These are phyloP conservation scores for Prunus kanzakura DNA, from an alignment of 306 rosid species.

Conservation along the genomic window DNA sequence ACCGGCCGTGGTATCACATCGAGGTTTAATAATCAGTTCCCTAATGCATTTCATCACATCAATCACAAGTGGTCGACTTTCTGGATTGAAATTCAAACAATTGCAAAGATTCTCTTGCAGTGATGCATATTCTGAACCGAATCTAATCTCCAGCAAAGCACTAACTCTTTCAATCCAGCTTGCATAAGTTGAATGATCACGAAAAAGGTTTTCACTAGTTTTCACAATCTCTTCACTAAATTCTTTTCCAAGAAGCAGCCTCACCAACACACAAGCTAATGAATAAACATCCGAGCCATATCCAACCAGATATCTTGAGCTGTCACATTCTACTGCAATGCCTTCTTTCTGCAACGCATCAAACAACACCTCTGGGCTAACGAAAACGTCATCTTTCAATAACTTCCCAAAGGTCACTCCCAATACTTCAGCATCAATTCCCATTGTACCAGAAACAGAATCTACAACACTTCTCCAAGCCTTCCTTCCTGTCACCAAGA, in stretches of 20 bases:
- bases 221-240: constrained; percentile 33
- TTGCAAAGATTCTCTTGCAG: constrained; percentile 47
- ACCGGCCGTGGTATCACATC: constrained; percentile 41
- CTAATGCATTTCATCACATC: constrained; percentile 64
- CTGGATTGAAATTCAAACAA: constrained; percentile 60
- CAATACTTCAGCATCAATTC: constrained; percentile 18
- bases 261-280: constrained; percentile 55
- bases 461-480: constrained; percentile 27
- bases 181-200: constrained; percentile 36
- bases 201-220: constrained; percentile 27
- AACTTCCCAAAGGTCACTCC: constrained; percentile 29
- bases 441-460: constrained; percentile 23
- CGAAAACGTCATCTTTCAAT: constrained; percentile 31
- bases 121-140: constrained; percentile 49
- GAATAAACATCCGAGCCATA: constrained; percentile 75
- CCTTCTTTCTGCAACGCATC: constrained; percentile 47
- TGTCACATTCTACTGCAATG: constrained; percentile 30
- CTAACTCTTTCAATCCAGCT: constrained; percentile 58
- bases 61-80: constrained; percentile 49
- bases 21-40: constrained; percentile 50
- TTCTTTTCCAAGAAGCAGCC: constrained; percentile 51
- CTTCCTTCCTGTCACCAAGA: constrained; percentile 54
- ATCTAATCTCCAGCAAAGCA: constrained; percentile 47
- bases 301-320: constrained; percentile 34
- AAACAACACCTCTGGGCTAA: constrained; percentile 66